Conservation (phyloP, 352 stramenopile genomes). For the Achlya hypogyna region DNA sequence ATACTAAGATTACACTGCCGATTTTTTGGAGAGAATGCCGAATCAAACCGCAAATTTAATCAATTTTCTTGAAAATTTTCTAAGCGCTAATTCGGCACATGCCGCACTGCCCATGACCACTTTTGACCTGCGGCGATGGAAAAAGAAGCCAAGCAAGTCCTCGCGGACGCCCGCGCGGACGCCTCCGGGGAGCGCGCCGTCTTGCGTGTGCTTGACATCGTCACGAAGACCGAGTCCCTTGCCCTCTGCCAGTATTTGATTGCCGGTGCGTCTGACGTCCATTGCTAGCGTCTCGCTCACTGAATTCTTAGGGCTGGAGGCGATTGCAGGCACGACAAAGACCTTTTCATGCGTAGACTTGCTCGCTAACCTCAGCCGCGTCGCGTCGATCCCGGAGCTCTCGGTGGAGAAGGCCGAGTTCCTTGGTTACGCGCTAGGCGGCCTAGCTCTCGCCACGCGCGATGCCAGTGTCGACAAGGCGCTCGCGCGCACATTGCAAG, state of each 20-base stretch:
- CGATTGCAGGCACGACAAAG: not conserved
- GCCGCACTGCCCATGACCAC: not conserved
- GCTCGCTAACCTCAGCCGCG: conserved; percentile 4
- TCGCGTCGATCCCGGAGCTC: not conserved
- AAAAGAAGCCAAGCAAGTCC: conserved; percentile 10
- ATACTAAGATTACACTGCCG: not conserved
- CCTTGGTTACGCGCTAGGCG: conserved; percentile 4
- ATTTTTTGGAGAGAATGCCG: not conserved
- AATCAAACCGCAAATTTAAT: not conserved
- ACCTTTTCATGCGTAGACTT: conserved; percentile 3
- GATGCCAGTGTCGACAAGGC: not conserved
- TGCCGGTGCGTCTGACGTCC: not conserved
- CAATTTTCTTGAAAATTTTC: not conserved
- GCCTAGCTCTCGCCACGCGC: not conserved
- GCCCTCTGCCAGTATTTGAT: conserved; percentile 11
- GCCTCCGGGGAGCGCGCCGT: conserved; percentile 5
- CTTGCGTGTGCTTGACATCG: conserved; percentile 8
- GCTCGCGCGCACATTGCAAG: conserved; percentile 1
- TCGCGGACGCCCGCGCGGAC: conserved; percentile 2
- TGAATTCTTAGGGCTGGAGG: not conserved
- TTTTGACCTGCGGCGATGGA: conserved; percentile 15
- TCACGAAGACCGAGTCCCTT: conserved; percentile 14
- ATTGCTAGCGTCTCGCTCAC: not conserved
- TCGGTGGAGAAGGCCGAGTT: conserved; percentile 13
- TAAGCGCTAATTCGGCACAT: not conserved